phyloP scores from a whole-genome alignment of 805 yeast genomes.

The Hanseniaspora lindneri region DNA sequence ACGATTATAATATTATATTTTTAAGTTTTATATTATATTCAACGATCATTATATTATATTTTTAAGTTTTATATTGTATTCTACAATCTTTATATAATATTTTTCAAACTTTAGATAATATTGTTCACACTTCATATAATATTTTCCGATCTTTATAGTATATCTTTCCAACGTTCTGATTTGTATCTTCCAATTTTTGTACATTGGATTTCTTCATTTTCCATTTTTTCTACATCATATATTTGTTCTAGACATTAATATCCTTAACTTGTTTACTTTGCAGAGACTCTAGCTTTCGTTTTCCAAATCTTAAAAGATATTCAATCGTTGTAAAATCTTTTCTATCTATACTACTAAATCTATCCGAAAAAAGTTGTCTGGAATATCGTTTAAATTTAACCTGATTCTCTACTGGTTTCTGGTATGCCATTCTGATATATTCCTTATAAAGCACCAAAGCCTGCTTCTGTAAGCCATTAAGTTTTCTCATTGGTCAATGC shows the following conservation, averaged over 20 bases:
- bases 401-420: slow-evolving; percentile 39
- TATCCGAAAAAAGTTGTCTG: slow-evolving; percentile 47
- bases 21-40: too few relatives aligned
- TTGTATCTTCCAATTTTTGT: too few relatives aligned
- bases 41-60: too few relatives aligned
- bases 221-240: neutral
- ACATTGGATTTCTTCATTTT: neutral
- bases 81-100: too few relatives aligned
- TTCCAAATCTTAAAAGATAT: slow-evolving; percentile 67
- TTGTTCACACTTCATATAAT: too few relatives aligned
- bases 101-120: too few relatives aligned
- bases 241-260: slow-evolving; percentile 32
- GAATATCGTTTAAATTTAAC: slow-evolving; percentile 36
- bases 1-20: too few relatives aligned
- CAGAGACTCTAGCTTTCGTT: slow-evolving; percentile 58
- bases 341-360: slow-evolving; percentile 46
- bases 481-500: slow-evolving; percentile 29
- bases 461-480: slow-evolving; percentile 42
- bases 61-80: too few relatives aligned
- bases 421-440: slow-evolving; percentile 35
- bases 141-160: too few relatives aligned
- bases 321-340: slow-evolving; percentile 80
- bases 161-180: too few relatives aligned
- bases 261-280: slow-evolving; percentile 61
- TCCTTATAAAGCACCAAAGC: slow-evolving; percentile 39